A percentile compares a stretch with the other conserved stretches of the same genome.
Evolutionary conservation across 148 eudicot genomes (phyloP).

Genomic region (Dianthus caryophyllus): DNA sequence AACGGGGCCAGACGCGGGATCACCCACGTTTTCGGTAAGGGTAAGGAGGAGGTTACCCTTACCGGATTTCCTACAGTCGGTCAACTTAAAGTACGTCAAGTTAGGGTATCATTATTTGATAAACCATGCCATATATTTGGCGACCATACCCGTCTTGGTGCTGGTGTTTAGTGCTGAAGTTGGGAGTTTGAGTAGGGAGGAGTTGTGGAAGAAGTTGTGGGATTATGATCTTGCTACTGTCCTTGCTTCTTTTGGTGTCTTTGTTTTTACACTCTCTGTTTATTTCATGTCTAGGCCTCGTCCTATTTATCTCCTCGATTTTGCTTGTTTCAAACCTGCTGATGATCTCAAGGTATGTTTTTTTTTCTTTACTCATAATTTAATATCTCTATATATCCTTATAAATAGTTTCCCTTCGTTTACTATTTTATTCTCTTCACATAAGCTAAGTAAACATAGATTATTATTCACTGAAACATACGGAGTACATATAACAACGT

Average conservation of each 20-base stretch:
- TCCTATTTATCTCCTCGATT: slow-evolving; percentile 72
- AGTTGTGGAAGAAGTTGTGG: slow-evolving; percentile 66
- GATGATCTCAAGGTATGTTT: slow-evolving; percentile 71
- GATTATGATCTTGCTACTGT: slow-evolving; percentile 69
- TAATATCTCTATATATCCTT: no score
- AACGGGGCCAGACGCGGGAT: slow-evolving; percentile 56
- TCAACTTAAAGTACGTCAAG: slow-evolving; percentile 86
- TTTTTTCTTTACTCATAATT: not conserved
- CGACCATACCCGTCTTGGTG: slow-evolving; percentile 63
- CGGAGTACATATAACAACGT: no score
- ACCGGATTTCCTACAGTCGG: slow-evolving; percentile 79
- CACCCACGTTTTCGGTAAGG: slow-evolving; percentile 69
- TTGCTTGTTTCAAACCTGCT: slow-evolving; percentile 73
- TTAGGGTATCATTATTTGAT: slow-evolving; percentile 85
- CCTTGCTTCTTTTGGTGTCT: slow-evolving; percentile 60
- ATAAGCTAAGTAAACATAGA: no score
- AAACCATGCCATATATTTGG: slow-evolving; percentile 68
- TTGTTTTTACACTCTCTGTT: slow-evolving; percentile 60
- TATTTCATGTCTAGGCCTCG: slow-evolving; percentile 74
- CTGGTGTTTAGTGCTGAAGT: slow-evolving; percentile 68
- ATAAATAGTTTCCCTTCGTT: no score
- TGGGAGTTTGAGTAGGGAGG: slow-evolving; percentile 59
- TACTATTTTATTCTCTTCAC: no score
- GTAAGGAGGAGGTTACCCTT: slow-evolving; percentile 72
- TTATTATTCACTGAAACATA: no score